These are phyloP conservation scores for Phialemoniopsis sp. DNA, from an alignment of 2,329 filamentous ascomycete species.

Conservation along the genomic window DNA sequence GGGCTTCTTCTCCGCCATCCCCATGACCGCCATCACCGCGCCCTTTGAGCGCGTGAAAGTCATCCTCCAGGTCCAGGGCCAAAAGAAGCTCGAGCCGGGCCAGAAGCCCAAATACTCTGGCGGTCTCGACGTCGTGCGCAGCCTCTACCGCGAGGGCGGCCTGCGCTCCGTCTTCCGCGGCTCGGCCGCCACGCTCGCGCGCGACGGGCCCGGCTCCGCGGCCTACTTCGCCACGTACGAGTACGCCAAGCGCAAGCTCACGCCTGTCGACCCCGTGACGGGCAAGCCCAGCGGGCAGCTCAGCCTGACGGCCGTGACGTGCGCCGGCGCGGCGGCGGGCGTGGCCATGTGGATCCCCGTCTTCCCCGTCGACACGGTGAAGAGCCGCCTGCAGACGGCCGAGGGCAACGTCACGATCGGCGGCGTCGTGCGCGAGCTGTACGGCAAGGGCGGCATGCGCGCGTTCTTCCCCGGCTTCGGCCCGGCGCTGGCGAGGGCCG, in stretches of 20 bases:
- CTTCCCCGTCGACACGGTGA: conserved; percentile 96
- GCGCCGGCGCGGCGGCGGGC: conserved; percentile 84
- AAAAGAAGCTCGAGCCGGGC: conserved; percentile 77
- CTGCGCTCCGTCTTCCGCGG: conserved; percentile 90
- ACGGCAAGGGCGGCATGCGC: conserved; percentile 74
- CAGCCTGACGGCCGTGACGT: conserved; percentile 76
- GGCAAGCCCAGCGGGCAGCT: conserved; percentile 74
- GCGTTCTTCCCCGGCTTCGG: conserved; percentile 98
- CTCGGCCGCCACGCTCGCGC: conserved; percentile 82
- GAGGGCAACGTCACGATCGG: conserved; percentile 79
- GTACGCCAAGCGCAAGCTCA: conserved; percentile 83
- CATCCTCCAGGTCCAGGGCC: conserved; percentile 94
- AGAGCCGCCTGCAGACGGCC: conserved; percentile 87
- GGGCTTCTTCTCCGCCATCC: conserved; percentile 95
- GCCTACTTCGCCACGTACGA: conserved; percentile 98
- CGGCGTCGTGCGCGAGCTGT: conserved; percentile 77
- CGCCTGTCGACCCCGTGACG: conserved; percentile 70
- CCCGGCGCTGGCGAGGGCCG: conserved; percentile 85
- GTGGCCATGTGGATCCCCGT: conserved; percentile 99
- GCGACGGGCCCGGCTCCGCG: conserved; percentile 88
- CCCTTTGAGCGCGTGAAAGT: conserved; percentile 99
- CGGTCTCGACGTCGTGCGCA: conserved; percentile 83
- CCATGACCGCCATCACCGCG: conserved; percentile 97
- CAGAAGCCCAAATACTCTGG: conserved; percentile 91
- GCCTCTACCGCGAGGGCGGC: conserved; percentile 89